Base-by-base conservation (phyloP, 2,329 filamentous ascomycete genomes). In the Penicillium sp. region DNA sequence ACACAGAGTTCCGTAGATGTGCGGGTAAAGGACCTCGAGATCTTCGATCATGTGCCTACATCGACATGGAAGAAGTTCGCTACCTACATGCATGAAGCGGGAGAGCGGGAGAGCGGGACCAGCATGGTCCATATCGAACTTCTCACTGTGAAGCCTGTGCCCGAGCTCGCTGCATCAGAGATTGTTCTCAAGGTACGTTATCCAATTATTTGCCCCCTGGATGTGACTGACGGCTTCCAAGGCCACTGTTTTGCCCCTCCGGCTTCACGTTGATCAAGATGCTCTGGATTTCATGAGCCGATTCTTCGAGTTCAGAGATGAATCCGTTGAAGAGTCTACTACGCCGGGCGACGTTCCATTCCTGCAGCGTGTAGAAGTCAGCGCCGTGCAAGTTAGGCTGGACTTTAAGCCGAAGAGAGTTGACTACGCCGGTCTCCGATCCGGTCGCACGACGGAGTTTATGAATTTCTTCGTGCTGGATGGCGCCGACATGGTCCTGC, bases 391-490 rank as follows among this genome's bases (percentile, higher is more conserved):
- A 2, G 81, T 99, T 50, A 91, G 88, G 65, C 83, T 95, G 3
- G 94, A 99, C 72, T 99, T 99, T 75, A 99, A 99, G 70, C 94
- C 94, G 8, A 97, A 99, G 72, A 85, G 90, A n/a, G 90, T 99
- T 16, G 92, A 99, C 70, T 99, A 99, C 63, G 89, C 86, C 0
- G 92, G 92, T 3, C 81, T 99, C 3, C 86, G 92, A 24, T 96
- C 94, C 1, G 94, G 94, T 1, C 90, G 90, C 60, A 97, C 94
- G 0, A 95, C 90, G 0, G 94, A 99, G 69, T 95, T 99, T 65
- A 97, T 97, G 92, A 99, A 99, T 70, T 96, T 99, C 68, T 82
- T 99, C 58, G 89, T 92, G 13, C 82, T 99, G 1, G 94, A 99
- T 61, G 87, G 89, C 58, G 86, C 94, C 2, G 86, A 92, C 54